Percentiles rank a stretch among this genome's conserved stretches.
These are phyloP conservation scores for Nadsonia fulvescens DNA, from an alignment of 805 yeast species.

Conservation along the genomic window DNA sequence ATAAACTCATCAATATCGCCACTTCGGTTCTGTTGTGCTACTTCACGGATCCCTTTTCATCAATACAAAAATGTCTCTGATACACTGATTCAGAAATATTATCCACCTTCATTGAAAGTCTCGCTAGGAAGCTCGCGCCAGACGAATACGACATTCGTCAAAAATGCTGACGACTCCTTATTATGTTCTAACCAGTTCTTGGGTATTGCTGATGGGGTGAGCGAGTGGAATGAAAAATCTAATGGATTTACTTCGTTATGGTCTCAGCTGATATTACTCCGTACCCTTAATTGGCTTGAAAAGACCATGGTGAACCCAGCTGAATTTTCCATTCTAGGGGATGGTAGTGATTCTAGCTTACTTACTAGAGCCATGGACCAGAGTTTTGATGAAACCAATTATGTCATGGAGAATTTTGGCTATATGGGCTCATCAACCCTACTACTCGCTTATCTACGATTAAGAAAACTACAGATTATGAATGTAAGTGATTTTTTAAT, in stretches of 20 bases:
- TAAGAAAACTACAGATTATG: too few species aligned
- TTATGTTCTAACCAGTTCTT: slow-evolving; percentile 6
- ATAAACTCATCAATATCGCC: too few species aligned
- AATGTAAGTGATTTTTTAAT: too few species aligned
- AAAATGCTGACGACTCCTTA: slow-evolving; percentile 7
- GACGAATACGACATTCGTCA: slow-evolving; percentile 3
- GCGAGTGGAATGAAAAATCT: slow-evolving; percentile 7
- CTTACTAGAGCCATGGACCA: slow-evolving; percentile 7
- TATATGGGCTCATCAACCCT: slow-evolving; percentile 8
- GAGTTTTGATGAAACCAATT: slow-evolving; percentile 7
- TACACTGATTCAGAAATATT: too few species aligned
- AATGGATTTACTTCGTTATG: slow-evolving; percentile 8
- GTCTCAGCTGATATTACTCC: slow-evolving; percentile 8
- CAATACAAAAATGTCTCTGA: too few species aligned
- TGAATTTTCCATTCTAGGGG: too few species aligned
- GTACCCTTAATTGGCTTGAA: slow-evolving; percentile 6
- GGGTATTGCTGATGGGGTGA: slow-evolving; percentile 9
- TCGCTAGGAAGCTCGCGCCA: too few species aligned
- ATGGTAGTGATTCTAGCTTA: too few species aligned
- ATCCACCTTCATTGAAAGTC: too few species aligned
- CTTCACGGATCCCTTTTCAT: too few species aligned
- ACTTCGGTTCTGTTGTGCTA: too few species aligned
- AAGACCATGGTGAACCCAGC: too few species aligned
- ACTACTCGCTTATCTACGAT: slow-evolving; percentile 7
- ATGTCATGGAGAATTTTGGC: slow-evolving; percentile 5